Base-by-base conservation (phyloP, 1,139 yeast species). In the Yamadazyma songkhlaensis region DNA sequence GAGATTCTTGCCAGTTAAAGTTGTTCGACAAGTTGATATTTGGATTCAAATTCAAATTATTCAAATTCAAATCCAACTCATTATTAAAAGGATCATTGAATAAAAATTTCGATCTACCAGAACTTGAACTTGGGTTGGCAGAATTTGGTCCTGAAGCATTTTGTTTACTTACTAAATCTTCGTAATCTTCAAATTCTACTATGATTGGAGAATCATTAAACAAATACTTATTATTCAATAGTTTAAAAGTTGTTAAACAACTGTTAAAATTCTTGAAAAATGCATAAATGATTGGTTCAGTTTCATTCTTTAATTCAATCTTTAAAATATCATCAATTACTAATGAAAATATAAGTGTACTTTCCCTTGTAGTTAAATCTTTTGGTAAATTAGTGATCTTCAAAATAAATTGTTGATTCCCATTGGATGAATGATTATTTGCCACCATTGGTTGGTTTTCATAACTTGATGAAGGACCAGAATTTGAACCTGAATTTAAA, bases 331-430 rank as follows among this genome's bases (percentile, higher is more conserved):
- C 87, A 49, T 87, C 95, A 40, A 75, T 70, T 13, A 95, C 95
- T 48, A 90, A 71, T 6, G 96, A 77, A 56, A 90, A 90, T 24
- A 90, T 71, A 25, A 86, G 69, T 30, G 79, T 72, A 13, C 92
- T 84, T 59, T 90, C 97, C 53, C 96, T 78, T 24, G 72, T 57
- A 3, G 90, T 62, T 32, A 89, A 64, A 56, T 89, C 95, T 8
- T 68, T 55, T 2, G 97, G 97, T 15, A 88, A 59, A 52, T 84
- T 83, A 42, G 67, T 68, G 30, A 83, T 57, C 40, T 65, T 72
- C 34, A 76, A 53, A n/a, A 55, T 47, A 42, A 40, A 41, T 26
- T 25, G 38, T 22, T 13, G n/a, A 14, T 33, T 27, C 10, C 12
- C 10, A 20, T 6, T 26, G 21, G 36, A 33, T 12, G 31, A 26